Base-by-base conservation (phyloP, 495 filamentous ascomycete species). In the Elaphomyces granulatus region DNA sequence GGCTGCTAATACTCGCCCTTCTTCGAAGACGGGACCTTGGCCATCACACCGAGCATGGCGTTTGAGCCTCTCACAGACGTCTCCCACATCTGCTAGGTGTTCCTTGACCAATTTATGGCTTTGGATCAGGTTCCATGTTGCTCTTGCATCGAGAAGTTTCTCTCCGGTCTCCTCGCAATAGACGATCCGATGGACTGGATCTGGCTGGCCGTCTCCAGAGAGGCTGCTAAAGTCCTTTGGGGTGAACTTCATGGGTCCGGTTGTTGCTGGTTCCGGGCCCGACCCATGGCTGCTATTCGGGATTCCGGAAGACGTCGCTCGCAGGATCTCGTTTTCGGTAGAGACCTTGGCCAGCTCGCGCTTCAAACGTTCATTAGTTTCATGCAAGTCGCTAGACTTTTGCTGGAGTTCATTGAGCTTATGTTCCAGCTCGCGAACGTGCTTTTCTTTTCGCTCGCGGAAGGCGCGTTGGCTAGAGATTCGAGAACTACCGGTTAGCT, bases 271-370 rank as follows among this genome's bases (percentile, higher is more conserved):
- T 18, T 53, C 37, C 33, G 41, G 44, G 10, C 33, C 32, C 31
- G n/a, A 16, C 6, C 23, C 23, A 28, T 37, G 49, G 34, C 7
- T 37, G 34, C 36, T 46, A 26, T 37, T 43, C 32, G 34, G 41
- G 37, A 14, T 45, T 8, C 45, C 36, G 18, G 33, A 40, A n/a
- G 75, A 70, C 14, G 82, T 87, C 6, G 83, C 83, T n/a, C 84
- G 81, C 16, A 98, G 64, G 39, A 94, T 88, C 62, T 95, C 86
- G 56, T 94, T 95, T 58, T 98, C 87, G 20, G 83, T 90, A 38
- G 71, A 71, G 38, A 80, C 77, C 48, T 76, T 75, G 40, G 87
- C 82, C 14, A 93, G 66, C 49, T 87, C 80, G 10, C 79, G 79
- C 65, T 80, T 83, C 4, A 94, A 65, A 14, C 80, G 81, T 59